Evolutionary conservation across 768 basidiomycete species (phyloP), one percentile per base, ranked within the genome.

Genomic region (Scleroderma bovista): DNA sequence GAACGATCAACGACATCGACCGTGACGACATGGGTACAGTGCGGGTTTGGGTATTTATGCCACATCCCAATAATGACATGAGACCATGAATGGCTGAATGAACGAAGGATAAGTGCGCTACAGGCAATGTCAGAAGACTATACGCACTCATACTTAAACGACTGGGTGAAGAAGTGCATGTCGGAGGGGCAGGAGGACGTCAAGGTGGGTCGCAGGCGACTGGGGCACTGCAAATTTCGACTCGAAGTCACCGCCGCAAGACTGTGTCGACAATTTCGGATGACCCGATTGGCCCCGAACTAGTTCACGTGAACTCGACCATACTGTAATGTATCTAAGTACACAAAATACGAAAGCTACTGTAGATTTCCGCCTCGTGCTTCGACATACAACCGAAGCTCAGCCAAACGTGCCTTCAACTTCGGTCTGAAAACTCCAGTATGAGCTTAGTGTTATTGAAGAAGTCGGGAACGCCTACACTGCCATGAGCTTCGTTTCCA

Each of bases 31-130:
- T 93, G 91, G 20, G 86, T 79, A 69, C 90, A 92, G 61, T 88
- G 88, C 47, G 92, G 86, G 66, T 95, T 95, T 46, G 93, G 93
- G 69, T 96, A 96, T 76, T 96, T 96, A 57, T 86, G 84, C 87
- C 91, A 93, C 78, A 95, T 88, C 56, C 88, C 89, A 62, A 88
- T 85, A 54, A 93, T 83, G 57, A 94, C 91, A 72, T 92, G 90
- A 52, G 84, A 77, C 86, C 93, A 94, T 37, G 91, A 78, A 63
- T 93, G 90, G 54, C 93, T 96, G 40, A 48, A 41, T 39, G 6
- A 47, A 50, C 51, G 50, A 39, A 19, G 45, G 39, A 38, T 59
- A 44, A 50, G 48, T 48, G 43, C 33, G 41, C 24, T 31, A 45
- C 11, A 24, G 51, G 50, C 38, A 46, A 50, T 19, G n/a, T 37